A percentile compares a stretch with the other conserved stretches of the same genome.
phyloP scores from a whole-genome alignment of 192 early-diverging fungal species.

The Neocallimastix lanati region DNA sequence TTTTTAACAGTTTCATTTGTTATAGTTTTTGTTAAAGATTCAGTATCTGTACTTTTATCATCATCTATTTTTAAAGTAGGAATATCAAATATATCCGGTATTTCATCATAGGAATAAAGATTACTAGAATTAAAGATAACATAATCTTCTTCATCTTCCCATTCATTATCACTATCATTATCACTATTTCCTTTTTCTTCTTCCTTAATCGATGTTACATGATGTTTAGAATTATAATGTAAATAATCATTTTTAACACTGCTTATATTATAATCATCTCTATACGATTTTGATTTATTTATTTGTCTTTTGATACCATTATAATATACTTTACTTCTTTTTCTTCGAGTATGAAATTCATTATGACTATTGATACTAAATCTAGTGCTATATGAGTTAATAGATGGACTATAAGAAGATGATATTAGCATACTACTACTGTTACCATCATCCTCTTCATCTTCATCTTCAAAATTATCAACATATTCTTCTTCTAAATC shows the following conservation, averaged over 20 bases:
- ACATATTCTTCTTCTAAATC: background rate
- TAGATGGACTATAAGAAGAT: background rate
- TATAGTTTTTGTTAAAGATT: background rate
- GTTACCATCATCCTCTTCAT: too few relatives aligned
- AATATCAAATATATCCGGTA: background rate
- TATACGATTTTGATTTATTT: background rate
- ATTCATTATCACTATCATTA: background rate
- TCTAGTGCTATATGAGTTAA: background rate
- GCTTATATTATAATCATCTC: background rate
- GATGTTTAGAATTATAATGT: background rate
- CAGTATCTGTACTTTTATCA: background rate
- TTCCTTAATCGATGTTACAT: too few relatives aligned
- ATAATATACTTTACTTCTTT: background rate
- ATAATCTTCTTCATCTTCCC: background rate
- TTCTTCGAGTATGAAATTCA: background rate
- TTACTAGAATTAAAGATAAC: background rate
- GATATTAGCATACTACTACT: background rate
- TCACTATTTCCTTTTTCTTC: background rate
- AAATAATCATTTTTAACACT: background rate
- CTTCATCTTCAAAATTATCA: background rate
- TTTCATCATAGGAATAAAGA: background rate
- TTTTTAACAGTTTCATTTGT: background rate
- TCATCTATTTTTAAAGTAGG: background rate
- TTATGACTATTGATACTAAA: background rate
- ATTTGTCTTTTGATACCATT: background rate